Evolutionary conservation across 208 protist species (phyloP), one percentile per base, ranked within the genome.

Genomic region (Acanthamoeba lenticulata): DNA sequence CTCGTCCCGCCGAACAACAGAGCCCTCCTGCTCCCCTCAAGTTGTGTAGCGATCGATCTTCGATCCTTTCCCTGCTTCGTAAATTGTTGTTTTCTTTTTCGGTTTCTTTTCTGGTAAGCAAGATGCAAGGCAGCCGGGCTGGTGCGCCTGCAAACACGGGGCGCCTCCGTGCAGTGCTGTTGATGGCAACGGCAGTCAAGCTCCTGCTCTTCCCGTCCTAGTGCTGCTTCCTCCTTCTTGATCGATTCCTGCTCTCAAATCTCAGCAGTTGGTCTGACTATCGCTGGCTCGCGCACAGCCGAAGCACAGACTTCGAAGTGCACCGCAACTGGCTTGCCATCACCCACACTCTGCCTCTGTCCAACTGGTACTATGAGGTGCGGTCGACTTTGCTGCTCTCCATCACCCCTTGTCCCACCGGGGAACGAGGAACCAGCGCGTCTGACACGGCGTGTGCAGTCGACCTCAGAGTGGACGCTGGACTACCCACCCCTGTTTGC

Each of bases 401-500:
- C 29, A 42, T 81, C 29, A n/a, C 27, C 40, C 40, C 40, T 49
- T 81, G 4, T 29, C 6, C 6, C 6, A 81, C 21, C n/a, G 7
- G 21, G 7, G 5, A 49, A 49, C 15, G 15, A 49, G 15, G 15
- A 49, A 49, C 15, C 45, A 15, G 5, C 15, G 45, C 15, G 45
- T 49, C 9, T 15, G 45, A 21, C 27, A 21, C 1, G 15, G 52
- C 52, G 52, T 60, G 52, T 24, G 52, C 74, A 98, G 94, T 86
- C 88, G 15, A 98, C 96, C 2, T 98, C 96, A 24, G 52, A 97
- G 77, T 99, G 98, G 98, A 99, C 98, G 27, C 94, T 99, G 34
- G 98, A 99, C 89, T 99, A 99, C 88, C 98, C 98, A 36, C 98
- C 98, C 6, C 95, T 98, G 57, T 99, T 99, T 95, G 98, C 98